phyloP scores from a whole-genome alignment of 202 grass and related monocot genomes.

The Zoysia matrella region DNA sequence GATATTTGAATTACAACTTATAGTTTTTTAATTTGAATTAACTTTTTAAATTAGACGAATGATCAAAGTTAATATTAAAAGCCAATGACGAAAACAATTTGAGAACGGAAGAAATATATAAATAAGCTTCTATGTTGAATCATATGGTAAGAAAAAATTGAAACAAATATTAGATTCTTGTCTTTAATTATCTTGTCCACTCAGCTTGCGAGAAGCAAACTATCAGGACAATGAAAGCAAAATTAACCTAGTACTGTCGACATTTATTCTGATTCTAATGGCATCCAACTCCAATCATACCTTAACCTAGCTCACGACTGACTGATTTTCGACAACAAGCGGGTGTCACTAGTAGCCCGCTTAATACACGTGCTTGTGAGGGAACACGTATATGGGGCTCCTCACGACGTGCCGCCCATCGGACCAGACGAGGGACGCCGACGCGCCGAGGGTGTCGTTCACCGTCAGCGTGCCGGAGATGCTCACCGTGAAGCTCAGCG shows the following conservation, averaged over 20 bases:
- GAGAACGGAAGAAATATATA: no score
- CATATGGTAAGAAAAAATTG: background rate
- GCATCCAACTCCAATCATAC: background rate
- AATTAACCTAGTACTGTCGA: no score
- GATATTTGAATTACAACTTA: no score
- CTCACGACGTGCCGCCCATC: slow-evolving; percentile 47
- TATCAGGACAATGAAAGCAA: background rate
- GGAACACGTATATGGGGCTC: slow-evolving; percentile 45
- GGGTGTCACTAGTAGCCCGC: background rate
- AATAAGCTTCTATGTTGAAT: background rate
- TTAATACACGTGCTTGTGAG: background rate
- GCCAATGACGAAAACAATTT: no score
- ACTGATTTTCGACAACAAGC: background rate
- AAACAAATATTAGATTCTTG: background rate
- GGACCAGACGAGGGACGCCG: slow-evolving; percentile 43
- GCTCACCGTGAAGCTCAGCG: slow-evolving; percentile 31
- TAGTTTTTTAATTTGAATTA: no score
- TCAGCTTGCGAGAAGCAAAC: background rate
- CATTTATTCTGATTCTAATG: no score
- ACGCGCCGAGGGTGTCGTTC: background rate
- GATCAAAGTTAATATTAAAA: no score
- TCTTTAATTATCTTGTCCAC: background rate
- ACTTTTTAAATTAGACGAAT: no score
- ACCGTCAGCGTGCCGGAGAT: slow-evolving; percentile 12
- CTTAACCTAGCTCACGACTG: background rate